Percentiles rank a stretch among this genome's conserved stretches.
Evolutionary conservation across 306 rosid species (phyloP).

Genomic region (Corylus avellana): DNA sequence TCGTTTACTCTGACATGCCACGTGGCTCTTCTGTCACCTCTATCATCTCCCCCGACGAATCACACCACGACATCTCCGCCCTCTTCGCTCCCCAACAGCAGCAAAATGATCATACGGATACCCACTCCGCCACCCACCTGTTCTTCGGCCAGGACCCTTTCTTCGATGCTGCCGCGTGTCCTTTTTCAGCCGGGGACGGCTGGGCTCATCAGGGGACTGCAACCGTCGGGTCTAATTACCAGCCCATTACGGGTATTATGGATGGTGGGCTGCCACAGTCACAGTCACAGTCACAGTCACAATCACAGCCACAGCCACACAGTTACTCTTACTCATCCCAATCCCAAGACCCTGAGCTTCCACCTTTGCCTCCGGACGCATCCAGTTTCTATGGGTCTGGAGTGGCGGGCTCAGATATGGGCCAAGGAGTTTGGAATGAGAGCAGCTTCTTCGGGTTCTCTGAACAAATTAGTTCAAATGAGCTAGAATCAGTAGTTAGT

Average conservation of each 20-base stretch:
- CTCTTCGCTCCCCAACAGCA: conserved; percentile 27
- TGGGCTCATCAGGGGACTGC: not conserved
- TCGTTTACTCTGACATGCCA: conserved; percentile 60
- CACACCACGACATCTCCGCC: conserved; percentile 33
- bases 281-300: too few species aligned
- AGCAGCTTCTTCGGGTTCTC: conserved; percentile 14
- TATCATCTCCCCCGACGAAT: conserved; percentile 51
- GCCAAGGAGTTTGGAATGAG: conserved; percentile 21
- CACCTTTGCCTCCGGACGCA: conserved; percentile 47
- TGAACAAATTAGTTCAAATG: not conserved
- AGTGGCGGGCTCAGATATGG: conserved; percentile 16
- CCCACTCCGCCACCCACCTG: conserved; percentile 6
- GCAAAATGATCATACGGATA: conserved; percentile 6
- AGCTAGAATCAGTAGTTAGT: conserved; percentile 8
- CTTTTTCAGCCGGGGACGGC: conserved; percentile 21
- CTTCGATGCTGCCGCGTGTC: conserved; percentile 5
- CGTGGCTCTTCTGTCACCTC: conserved; percentile 52
- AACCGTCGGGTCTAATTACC: conserved; percentile 7
- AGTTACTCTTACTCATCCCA: not conserved
- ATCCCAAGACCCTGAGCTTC: conserved; percentile 36
- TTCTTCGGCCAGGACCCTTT: conserved; percentile 43
- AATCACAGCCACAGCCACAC: not conserved
- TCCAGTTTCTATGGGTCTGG: conserved; percentile 27
- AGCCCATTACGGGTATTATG: conserved; percentile 21
- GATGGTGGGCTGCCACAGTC: conserved; percentile 12